A percentile compares a stretch with the other conserved stretches of the same genome.
These are phyloP conservation scores for Volvox carteri DNA, from an alignment of 163 green algal genomes.

Conservation along the genomic window DNA sequence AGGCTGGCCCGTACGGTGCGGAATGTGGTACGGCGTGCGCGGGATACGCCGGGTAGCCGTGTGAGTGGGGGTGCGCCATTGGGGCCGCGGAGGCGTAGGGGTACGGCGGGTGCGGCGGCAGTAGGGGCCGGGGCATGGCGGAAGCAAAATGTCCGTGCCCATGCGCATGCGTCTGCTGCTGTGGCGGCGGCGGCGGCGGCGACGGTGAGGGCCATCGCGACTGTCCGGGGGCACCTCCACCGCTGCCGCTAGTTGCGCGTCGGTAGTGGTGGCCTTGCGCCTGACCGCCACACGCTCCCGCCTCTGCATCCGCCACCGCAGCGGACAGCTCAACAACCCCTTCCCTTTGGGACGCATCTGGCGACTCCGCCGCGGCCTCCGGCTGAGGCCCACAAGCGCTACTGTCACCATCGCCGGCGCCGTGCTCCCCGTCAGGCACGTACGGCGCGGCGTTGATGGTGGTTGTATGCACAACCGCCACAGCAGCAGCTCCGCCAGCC, in stretches of 20 bases:
- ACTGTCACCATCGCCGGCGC: background rate
- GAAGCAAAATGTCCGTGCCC: background rate
- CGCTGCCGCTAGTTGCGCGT: background rate
- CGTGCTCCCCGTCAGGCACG: background rate
- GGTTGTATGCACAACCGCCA: background rate
- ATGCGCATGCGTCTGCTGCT: background rate
- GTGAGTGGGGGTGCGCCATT: background rate
- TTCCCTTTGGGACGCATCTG: too few species aligned
- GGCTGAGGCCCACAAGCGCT: background rate
- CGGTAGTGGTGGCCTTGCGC: background rate
- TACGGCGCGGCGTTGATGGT: background rate
- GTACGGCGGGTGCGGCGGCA: background rate
- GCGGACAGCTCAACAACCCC: too few species aligned
- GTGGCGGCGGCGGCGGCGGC: background rate
- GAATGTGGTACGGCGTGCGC: background rate
- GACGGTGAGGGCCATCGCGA: background rate
- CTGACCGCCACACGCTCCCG: background rate
- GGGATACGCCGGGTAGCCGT: background rate
- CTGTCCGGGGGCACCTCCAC: too few species aligned
- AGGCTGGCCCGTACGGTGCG: background rate
- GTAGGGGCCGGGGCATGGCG: background rate
- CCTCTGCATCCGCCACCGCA: background rate
- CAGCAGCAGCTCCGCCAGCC: background rate
- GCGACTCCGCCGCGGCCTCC: background rate
- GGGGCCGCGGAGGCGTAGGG: background rate